A percentile compares a stretch with the other conserved stretches of the same genome.
These are phyloP conservation scores for Penium margaritaceum DNA, from an alignment of 139 green algal genomes.

Conservation along the genomic window DNA sequence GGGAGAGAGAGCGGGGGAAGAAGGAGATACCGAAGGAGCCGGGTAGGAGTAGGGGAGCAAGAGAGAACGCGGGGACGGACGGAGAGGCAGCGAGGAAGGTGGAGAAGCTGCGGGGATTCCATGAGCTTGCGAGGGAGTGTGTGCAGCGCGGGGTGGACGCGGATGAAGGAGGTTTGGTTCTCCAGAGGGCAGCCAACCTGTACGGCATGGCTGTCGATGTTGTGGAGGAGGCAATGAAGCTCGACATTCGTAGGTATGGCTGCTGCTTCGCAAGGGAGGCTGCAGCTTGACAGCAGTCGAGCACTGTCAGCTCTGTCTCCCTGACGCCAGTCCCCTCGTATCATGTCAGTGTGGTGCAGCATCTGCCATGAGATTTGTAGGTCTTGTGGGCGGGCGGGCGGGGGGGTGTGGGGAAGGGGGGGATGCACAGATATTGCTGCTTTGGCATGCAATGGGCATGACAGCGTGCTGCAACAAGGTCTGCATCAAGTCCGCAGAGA, in stretches of 20 bases:
- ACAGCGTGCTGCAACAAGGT: no score
- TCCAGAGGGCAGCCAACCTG: slow-evolving; percentile 8
- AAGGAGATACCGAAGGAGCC: no score
- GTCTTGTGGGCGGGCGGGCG: no score
- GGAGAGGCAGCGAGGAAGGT: no score
- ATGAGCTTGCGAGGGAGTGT: slow-evolving; percentile 24
- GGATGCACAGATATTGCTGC: no score
- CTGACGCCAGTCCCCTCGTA: neutral
- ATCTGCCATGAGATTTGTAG: neutral
- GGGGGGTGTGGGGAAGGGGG: no score
- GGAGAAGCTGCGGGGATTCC: slow-evolving; percentile 27
- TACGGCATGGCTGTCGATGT: slow-evolving; percentile 15
- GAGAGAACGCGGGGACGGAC: no score
- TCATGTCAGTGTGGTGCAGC: neutral
- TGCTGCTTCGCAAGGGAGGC: neutral
- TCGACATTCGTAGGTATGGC: slow-evolving; percentile 16
- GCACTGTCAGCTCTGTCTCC: neutral
- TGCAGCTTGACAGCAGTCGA: slow-evolving; percentile 8
- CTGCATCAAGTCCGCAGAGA: no score
- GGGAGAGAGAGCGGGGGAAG: no score
- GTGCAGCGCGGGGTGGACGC: slow-evolving; percentile 15
- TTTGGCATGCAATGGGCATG: no score
- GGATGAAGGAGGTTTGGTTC: slow-evolving; percentile 17
- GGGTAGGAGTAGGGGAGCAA: no score
- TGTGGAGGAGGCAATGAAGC: slow-evolving; percentile 11